A percentile compares a stretch with the other conserved stretches of the same genome.
phyloP scores from a whole-genome alignment of 1,284 basidiomycete genomes.

The Microbotryomycetes sp. region DNA sequence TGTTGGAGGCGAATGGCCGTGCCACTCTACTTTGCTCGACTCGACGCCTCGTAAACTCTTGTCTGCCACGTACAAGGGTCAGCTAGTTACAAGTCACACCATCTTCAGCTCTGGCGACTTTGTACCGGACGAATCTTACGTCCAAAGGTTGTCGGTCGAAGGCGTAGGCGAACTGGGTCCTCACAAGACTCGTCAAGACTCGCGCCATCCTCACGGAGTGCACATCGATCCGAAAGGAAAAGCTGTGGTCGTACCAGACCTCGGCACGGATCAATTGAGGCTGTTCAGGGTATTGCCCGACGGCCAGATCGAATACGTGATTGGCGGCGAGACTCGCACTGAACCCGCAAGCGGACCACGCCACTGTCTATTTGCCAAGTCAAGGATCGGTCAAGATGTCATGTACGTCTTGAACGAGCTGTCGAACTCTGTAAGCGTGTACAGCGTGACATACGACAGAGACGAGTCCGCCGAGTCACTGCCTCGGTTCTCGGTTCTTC shows the following conservation, averaged over 20 bases:
- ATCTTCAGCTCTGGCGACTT: slow-evolving; percentile 8
- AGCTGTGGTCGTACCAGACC: slow-evolving; percentile 17
- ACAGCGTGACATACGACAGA: slow-evolving; percentile 10
- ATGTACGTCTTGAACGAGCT: slow-evolving; percentile 28
- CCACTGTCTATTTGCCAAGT: slow-evolving; percentile 14
- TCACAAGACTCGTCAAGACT: slow-evolving; percentile 6
- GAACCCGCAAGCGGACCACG: slow-evolving; percentile 13
- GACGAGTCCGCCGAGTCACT: neutral
- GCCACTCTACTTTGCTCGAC: slow-evolving; percentile 10
- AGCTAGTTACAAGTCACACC: neutral
- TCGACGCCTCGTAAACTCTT: slow-evolving; percentile 7
- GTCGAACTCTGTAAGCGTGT: slow-evolving; percentile 19
- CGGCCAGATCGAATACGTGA: slow-evolving; percentile 3
- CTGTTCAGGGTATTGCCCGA: slow-evolving; percentile 1
- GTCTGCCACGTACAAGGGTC: slow-evolving; percentile 22
- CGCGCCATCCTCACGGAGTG: slow-evolving; percentile 26
- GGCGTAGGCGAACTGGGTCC: slow-evolving; percentile 5
- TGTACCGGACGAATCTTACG: neutral
- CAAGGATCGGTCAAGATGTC: neutral
- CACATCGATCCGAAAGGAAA: slow-evolving; percentile 14
- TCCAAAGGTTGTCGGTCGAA: neutral
- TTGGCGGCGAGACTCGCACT: neutral
- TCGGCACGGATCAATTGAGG: slow-evolving; percentile 26
- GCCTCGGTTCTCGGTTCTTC: slow-evolving; percentile 15
- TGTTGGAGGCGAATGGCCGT: slow-evolving; percentile 16